phyloP scores from a whole-genome alignment of 345 rosid species.

The rapeseed (Brassica napus) region Da-Ae NC_063444.1:32458501-32459000 shows the following conservation, averaged over 20 bases:
- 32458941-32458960: neutral
- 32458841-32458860: slow-evolving; percentile 4
- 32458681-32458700: slow-evolving; percentile 1
- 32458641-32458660: slow-evolving; percentile 19
- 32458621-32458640: slow-evolving; percentile 9
- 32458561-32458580: neutral
- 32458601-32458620: slow-evolving; percentile 5
- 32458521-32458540: neutral
- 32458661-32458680: slow-evolving; percentile 6
- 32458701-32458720: neutral
- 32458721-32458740: neutral
- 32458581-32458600: neutral
- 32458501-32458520: neutral
- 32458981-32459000: slow-evolving; percentile 11
- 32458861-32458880: slow-evolving; percentile 8
- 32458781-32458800: neutral
- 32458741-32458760: neutral
- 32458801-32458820: slow-evolving; percentile 12
- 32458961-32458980: slow-evolving; percentile 3
- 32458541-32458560: slow-evolving; percentile 11
- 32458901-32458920: slow-evolving; percentile 6
- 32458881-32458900: slow-evolving; percentile 13
- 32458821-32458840: slow-evolving; percentile 9
- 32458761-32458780: neutral
- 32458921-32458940: slow-evolving; percentile 11